phyloP scores from a whole-genome alignment of 306 rosid species.

The Quercus berberidifolia region DNA sequence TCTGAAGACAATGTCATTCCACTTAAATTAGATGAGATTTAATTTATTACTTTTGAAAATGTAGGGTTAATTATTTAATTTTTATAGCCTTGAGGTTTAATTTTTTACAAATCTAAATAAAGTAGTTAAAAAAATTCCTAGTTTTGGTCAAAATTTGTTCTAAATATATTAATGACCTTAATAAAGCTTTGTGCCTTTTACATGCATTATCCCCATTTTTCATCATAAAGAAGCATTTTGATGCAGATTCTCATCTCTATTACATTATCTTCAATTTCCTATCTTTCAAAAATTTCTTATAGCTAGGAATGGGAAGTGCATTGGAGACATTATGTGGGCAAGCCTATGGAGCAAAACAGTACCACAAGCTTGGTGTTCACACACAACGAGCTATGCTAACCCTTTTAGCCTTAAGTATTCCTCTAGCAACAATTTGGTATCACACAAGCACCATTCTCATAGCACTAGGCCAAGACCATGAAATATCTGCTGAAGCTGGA shows the following conservation, averaged over 20 bases:
- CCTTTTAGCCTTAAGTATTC: slow-evolving; percentile 34
- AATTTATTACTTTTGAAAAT: too few species aligned
- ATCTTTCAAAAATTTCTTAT: background rate
- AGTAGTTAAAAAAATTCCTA: too few species aligned
- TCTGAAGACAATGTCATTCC: too few species aligned
- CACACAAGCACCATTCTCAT: slow-evolving; percentile 41
- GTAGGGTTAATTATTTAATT: too few species aligned
- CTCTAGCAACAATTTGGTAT: slow-evolving; percentile 39
- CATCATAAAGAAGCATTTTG: background rate
- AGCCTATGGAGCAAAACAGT: slow-evolving; percentile 54
- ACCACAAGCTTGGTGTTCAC: slow-evolving; percentile 54
- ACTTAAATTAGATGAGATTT: too few species aligned
- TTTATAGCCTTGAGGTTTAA: too few species aligned
- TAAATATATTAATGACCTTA: too few species aligned
- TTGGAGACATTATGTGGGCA: slow-evolving; percentile 58
- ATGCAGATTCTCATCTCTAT: background rate
- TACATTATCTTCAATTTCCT: background rate
- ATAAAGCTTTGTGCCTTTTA: too few species aligned
- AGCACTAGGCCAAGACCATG: slow-evolving; percentile 38
- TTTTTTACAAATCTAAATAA: too few species aligned
- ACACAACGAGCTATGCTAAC: slow-evolving; percentile 52
- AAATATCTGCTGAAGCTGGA: slow-evolving; percentile 47
- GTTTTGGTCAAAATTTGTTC: too few species aligned
- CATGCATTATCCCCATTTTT: too few species aligned
- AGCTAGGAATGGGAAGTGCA: slow-evolving; percentile 67